These are phyloP conservation scores for Eutrema japonicum DNA, from an alignment of 345 rosid species.

Conservation along the genomic window DNA sequence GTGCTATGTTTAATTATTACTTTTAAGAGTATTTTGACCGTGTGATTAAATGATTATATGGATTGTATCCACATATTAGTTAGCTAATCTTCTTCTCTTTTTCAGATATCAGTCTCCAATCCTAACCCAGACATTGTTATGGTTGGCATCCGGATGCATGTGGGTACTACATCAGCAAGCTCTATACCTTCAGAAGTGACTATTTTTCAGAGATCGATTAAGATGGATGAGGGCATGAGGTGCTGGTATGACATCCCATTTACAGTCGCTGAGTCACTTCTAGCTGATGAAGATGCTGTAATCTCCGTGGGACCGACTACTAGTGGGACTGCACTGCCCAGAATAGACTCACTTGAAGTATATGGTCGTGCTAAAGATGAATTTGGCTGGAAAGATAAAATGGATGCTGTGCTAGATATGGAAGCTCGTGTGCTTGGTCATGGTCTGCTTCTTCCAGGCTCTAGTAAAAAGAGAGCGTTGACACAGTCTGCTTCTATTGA, in stretches of 20 bases:
- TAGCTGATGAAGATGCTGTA: constrained; percentile 94
- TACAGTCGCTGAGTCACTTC: constrained; percentile 92
- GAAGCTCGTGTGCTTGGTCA: constrained; percentile 94
- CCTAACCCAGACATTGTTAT: constrained; percentile 95
- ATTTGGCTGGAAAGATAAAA: constrained; percentile 99
- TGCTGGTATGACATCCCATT: constrained; percentile 99
- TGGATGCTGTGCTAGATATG: constrained; percentile 89
- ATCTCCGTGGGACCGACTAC: constrained; percentile 83
- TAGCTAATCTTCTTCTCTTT: constrained; percentile 25
- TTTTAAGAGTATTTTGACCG: constrained; percentile 14
- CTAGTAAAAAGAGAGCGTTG: constrained; percentile 68
- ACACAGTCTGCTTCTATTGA: constrained; percentile 71
- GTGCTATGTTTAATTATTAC: constrained; percentile 24
- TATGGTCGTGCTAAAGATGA: constrained; percentile 98
- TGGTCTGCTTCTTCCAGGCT: constrained; percentile 63
- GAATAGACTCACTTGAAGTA: constrained; percentile 93
- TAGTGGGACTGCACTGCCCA: constrained; percentile 76
- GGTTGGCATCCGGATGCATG: constrained; percentile 96
- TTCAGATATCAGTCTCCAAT: constrained; percentile 86
- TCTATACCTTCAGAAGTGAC: constrained; percentile 90
- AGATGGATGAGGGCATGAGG: constrained; percentile 94
- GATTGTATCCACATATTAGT: constrained; percentile 20
- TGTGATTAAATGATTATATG: constrained; percentile 13
- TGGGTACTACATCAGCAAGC: constrained; percentile 87
- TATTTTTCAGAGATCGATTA: constrained; percentile 87